Conservation (phyloP, 2,329 filamentous ascomycete genomes). For the Parascedosporium putredinis region DNA sequence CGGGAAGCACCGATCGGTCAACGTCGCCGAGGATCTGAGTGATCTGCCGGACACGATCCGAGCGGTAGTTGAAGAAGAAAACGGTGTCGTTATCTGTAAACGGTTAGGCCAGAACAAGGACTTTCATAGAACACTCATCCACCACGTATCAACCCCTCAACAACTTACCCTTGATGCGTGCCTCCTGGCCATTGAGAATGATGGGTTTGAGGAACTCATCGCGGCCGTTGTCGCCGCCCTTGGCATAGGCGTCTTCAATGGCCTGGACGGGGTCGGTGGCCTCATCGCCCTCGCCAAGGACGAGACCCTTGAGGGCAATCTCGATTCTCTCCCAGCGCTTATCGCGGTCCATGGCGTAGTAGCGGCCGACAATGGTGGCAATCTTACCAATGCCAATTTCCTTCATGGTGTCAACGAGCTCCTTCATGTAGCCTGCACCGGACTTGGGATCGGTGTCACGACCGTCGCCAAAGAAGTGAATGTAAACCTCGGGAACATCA, state of each 20-base stretch:
- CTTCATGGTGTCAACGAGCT: conserved; percentile 68
- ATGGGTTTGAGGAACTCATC: conserved; percentile 99
- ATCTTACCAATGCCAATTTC: conserved; percentile 81
- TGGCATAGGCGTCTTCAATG: conserved; percentile 78
- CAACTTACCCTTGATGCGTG: conserved; percentile 66
- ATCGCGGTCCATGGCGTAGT: conserved; percentile 99
- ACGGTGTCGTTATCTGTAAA: conserved; percentile 72
- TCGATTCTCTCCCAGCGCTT: conserved; percentile 98
- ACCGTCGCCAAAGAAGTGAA: conserved; percentile 98
- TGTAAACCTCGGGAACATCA: conserved; percentile 81
- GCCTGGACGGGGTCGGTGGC: conserved; percentile 76
- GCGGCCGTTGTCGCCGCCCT: conserved; percentile 57
- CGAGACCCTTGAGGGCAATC: conserved; percentile 75
- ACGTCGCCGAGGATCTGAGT: conserved; percentile 87
- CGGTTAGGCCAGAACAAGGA: conserved; percentile 1
- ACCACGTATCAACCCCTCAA: no score
- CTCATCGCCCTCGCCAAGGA: conserved; percentile 78
- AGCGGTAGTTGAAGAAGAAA: conserved; percentile 99
- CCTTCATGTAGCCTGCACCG: conserved; percentile 75
- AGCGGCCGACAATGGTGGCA: conserved; percentile 86
- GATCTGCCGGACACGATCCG: conserved; percentile 91
- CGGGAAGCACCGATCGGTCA: conserved; percentile 80
- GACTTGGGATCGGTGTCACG: conserved; percentile 98
- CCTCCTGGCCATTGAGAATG: conserved; percentile 78
- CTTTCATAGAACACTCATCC: no score